Evolutionary conservation across 768 basidiomycete species (phyloP), one percentile per base, ranked within the genome.

Genomic region (Trametes elegans): DNA sequence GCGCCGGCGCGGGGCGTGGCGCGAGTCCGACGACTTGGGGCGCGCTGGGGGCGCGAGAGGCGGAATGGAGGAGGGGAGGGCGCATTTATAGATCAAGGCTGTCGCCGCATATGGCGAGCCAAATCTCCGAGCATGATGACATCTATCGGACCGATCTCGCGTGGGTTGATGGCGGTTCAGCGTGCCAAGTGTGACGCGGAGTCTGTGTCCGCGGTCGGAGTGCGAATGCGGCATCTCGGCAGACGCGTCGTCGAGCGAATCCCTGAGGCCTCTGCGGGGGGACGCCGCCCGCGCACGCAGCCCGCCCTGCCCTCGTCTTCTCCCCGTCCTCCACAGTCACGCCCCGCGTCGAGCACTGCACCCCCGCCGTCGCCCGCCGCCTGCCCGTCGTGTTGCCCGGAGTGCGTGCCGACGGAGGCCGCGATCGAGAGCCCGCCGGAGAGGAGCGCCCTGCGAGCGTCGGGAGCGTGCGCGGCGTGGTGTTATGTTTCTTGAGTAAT

Each of bases 131-230:
- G 41, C 54, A 44, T 56, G 55, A 56, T 55, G 54, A 55, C 54
- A 55, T 55, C 31, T 27, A 24, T 48, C 54, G 55, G 55, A 24
- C 55, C 55, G 55, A 56, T 56, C 55, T 56, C 55, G 55, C 55
- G 38, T 56, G 55, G 40, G 39, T 42, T 52, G 50, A 49, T 49
- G 50, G 32, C 50, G 32, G 31, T 29, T 23, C n/a, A 31, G 28
- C 31, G 29, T 27, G 47, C 39, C 27, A 36, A 35, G 44, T 8
- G 44, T 35, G 53, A 49, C 56, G 56, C 49, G 44, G 56, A 57
- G 49, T 48, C 35, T 34, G 46, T 34, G 45, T 18, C 47, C n/a
- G 49, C 18, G 48, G 27, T 41, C 55, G 50, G 57, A 49, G 57
- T 42, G 5, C 29, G 27, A 58, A 58, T 5, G 26, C 57, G 57